A percentile compares a stretch with the other conserved stretches of the same genome.
These are phyloP conservation scores for Podosphaera leucotricha DNA, from an alignment of 2,329 filamentous ascomycete genomes.

Conservation along the genomic window DNA sequence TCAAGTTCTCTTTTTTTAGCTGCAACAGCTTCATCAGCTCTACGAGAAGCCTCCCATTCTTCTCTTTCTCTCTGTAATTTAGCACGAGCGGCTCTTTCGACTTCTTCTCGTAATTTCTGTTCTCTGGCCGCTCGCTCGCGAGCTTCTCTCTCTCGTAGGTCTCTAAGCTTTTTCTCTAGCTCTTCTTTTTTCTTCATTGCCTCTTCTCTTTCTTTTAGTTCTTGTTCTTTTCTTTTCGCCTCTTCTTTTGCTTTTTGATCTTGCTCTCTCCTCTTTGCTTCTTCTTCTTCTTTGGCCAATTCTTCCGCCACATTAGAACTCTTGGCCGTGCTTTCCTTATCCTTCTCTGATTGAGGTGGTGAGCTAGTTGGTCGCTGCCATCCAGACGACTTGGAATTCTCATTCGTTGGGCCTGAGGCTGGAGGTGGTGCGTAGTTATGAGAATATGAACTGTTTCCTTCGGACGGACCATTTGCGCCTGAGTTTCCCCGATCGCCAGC, in stretches of 20 bases:
- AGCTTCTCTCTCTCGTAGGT: slow-evolving; percentile 32
- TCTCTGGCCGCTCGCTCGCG: slow-evolving; percentile 16
- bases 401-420: slow-evolving; percentile 2
- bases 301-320: slow-evolving; percentile 34
- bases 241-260: slow-evolving; percentile 48
- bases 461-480: slow-evolving; percentile 4
- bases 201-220: slow-evolving; percentile 36
- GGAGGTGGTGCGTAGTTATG: background rate
- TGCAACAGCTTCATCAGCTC: slow-evolving; percentile 28
- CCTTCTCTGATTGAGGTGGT: slow-evolving; percentile 4
- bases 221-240: slow-evolving; percentile 41
- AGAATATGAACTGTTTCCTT: slow-evolving; percentile 6
- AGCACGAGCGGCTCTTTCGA: slow-evolving; percentile 7
- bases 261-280: slow-evolving; percentile 40
- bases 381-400: slow-evolving; percentile 3
- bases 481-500: slow-evolving; percentile 5
- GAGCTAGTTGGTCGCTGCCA: slow-evolving; percentile 10
- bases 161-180: slow-evolving; percentile 26
- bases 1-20: slow-evolving; percentile 1
- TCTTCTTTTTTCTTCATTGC: slow-evolving; percentile 37
- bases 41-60: slow-evolving; percentile 10
- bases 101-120: slow-evolving; percentile 20
- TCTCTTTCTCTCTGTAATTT: slow-evolving; percentile 7
- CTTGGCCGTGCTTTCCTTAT: slow-evolving; percentile 3
- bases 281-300: slow-evolving; percentile 43